Base-by-base conservation (phyloP, 495 filamentous ascomycete genomes). In the Aspergillus campestris region DNA sequence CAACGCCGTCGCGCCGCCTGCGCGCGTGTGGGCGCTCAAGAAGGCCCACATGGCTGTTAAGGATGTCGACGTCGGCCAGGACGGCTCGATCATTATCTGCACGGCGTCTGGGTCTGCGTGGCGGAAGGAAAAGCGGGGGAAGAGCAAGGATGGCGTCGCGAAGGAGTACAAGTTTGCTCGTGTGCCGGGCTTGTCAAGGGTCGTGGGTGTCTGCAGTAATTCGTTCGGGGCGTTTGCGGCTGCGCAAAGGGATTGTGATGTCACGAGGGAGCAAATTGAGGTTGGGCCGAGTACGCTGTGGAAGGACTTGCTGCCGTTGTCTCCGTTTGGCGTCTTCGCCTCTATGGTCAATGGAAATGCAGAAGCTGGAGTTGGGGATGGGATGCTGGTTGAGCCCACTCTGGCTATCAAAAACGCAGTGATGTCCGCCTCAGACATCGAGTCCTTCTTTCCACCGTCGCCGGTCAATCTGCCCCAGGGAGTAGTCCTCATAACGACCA, bases 81-180 rank as follows among this genome's bases (percentile, higher is more conserved):
- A 96, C 69, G 94, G 89, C 6, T 95, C 89, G 3, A 87, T 98
- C 48, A 94, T 98, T 47, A 80, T 98, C 46, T 90, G 87, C 52
- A 97, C 92, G 1, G 74, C 87, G 45, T 89, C 87, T 31, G 92
- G 92, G 6, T 90, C 86, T 36, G 90, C 95, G 1, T 98, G 90
- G 90, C 80, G 77, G 44, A 81, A 91, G 38, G 76, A 87, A 45
- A 89, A 86, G 54, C 77, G 94, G 51, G 71, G 75, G 7, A 91
- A 89, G 48, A 77, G 79, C 48, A 95, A 94, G 55, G 81, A 87
- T 55, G 73, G 82, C 1, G 78, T 70, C 41, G 66, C 71, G 5
- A 65, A 75, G n/a, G 87, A 95, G 51, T 95, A 87, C 68, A 97
- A 97, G 51, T 97, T 95, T 55, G 81, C 85, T 53, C 80, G 92